Base-by-base conservation (phyloP, 2,329 filamentous ascomycete species). In the Exophiala xenobiotica region DNA sequence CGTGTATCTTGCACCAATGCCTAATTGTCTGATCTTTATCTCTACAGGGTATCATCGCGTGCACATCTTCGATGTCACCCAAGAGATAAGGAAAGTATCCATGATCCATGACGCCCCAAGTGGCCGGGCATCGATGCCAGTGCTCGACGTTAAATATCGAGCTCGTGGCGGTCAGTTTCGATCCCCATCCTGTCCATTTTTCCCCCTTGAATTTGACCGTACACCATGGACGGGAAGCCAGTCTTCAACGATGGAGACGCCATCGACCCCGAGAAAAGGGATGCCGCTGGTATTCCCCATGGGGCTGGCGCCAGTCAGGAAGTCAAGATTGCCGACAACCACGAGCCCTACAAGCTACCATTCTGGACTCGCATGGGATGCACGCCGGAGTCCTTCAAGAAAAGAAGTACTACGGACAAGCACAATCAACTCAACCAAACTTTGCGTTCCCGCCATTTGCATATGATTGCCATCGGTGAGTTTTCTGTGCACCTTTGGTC, bases 381-480 rank as follows among this genome's bases (percentile, higher is more conserved):
- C 53, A 72, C 67, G 6, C 54, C 63, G 7, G 66, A 70, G 44
- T 71, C 69, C 4, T 72, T 72, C 65, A 68, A 67, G 61, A 61
- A 58, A 19, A 62, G 68, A 35, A 66, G 62, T 1, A 27, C 53
- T 4, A 39, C 23, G 23, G 51, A 49, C 39, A 53, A 53, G 26
- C 23, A 38, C 39, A 53, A 53, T 31, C 51, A 53, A 23, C 37
- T 53, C 18, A 49, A 49, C 35, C 45, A 53, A 18, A 53, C 45
- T 6, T 33, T 53, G 16, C 45, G 45, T 8, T 49, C 45, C 16
- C 79, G 90, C 39, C 92, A 96, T 74, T 68, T 96, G 67, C 91
- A 96, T 74, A 96, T 96, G 91, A 96, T 96, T 76, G 92, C 92
- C 12, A 95, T 96, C 60, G 90, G 90, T 63, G 90, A 90, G 38